Percentiles rank a stretch among this genome's conserved stretches.
Conservation (phyloP, 495 filamentous ascomycete species). For the Podospora pseudocomata region DNA sequence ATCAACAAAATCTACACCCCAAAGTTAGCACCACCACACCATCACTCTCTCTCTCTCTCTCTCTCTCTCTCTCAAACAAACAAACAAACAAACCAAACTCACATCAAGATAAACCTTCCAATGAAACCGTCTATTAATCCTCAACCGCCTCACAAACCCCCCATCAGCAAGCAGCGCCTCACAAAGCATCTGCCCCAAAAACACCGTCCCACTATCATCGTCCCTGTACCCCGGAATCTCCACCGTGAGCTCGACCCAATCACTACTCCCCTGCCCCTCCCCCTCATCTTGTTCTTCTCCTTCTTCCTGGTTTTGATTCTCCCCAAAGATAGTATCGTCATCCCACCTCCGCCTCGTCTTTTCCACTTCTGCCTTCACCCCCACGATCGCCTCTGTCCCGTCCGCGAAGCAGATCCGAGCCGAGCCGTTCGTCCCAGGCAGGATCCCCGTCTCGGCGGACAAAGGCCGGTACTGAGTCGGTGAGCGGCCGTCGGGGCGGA, state of each 20-base stretch:
- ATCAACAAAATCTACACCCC: constrained; percentile 76
- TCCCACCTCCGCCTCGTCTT: constrained; percentile 48
- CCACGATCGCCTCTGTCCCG: constrained; percentile 91
- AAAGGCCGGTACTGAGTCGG: constrained; percentile 87
- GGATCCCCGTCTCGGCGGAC: constrained; percentile 80
- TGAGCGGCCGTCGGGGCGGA: constrained; percentile 83
- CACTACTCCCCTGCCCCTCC: constrained; percentile 41
- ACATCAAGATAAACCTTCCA: constrained; percentile 97
- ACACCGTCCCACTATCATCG: constrained; percentile 85
- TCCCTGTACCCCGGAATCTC: constrained; percentile 85
- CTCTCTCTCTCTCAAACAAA: too few relatives aligned
- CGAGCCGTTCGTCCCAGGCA: constrained; percentile 85
- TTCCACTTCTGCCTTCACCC: constrained; percentile 91
- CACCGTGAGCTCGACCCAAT: constrained; percentile 79
- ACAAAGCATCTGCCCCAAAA: constrained; percentile 79
- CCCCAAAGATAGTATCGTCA: constrained; percentile 18
- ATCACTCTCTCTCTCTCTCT: too few relatives aligned
- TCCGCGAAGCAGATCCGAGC: constrained; percentile 92
- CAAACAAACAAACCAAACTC: constrained; percentile 24
- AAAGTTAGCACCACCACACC: constrained; percentile 13
- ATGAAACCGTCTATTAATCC: constrained; percentile 86
- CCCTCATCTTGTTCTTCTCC: constrained; percentile 1
- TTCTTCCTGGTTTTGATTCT: constrained; percentile 29
- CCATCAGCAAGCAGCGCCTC: constrained; percentile 80
- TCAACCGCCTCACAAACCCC: constrained; percentile 64